phyloP scores from a whole-genome alignment of 352 stramenopile genomes.

The Pythium folliculosum region DNA sequence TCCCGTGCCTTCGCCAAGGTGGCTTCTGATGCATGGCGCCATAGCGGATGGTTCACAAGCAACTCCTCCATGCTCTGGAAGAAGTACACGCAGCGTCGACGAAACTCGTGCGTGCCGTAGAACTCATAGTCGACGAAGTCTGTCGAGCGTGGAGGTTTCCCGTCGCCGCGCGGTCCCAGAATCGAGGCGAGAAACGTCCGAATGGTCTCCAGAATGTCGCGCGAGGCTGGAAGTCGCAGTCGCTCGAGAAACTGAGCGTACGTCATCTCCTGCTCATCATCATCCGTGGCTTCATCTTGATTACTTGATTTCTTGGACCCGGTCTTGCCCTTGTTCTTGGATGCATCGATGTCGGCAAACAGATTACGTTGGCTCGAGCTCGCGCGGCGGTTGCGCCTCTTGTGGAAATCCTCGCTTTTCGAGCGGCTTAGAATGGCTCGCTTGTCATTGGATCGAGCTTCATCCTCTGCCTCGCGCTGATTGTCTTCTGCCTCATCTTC shows the following conservation, averaged over 20 bases:
- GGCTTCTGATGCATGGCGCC: conserved; percentile 63
- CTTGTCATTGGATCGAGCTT: neutral
- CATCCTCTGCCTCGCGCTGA: conserved; percentile 1
- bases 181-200: conserved; percentile 79
- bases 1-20: conserved; percentile 72
- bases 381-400: conserved; percentile 5
- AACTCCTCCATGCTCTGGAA: conserved; percentile 74
- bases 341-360: conserved; percentile 57
- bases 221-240: conserved; percentile 67
- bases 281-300: conserved; percentile 28
- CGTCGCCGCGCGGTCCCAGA: conserved; percentile 73
- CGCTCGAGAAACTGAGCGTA: conserved; percentile 81
- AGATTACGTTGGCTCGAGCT: conserved; percentile 51
- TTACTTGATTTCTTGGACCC: conserved; percentile 33
- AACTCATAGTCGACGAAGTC: conserved; percentile 86
- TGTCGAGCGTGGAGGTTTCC: conserved; percentile 55
- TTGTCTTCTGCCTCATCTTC: conserved; percentile 4
- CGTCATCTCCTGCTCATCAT: conserved; percentile 51
- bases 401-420: conserved; percentile 19
- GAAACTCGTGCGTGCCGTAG: conserved; percentile 73
- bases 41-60: conserved; percentile 55
- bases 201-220: conserved; percentile 73
- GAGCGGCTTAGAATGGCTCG: neutral
- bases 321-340: conserved; percentile 26
- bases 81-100: conserved; percentile 64